Conservation (phyloP, 305 asterid genomes). For the Fraxinus angustifolia region DNA sequence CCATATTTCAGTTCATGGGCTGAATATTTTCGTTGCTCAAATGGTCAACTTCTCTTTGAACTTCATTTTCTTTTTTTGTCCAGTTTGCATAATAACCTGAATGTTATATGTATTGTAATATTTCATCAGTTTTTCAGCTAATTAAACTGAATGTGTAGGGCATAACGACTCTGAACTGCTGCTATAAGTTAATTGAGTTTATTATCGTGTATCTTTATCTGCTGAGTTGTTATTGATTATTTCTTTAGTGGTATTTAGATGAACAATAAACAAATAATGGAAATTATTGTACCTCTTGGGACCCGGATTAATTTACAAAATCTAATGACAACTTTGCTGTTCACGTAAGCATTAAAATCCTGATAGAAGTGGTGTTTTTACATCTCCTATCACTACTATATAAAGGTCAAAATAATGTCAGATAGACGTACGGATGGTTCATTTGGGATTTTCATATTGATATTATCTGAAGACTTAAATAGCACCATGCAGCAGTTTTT, state of each 20-base stretch:
- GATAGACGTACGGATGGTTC: neutral
- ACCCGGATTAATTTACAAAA: neutral
- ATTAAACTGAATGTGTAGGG: neutral
- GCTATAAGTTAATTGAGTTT: neutral
- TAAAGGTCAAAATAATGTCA: neutral
- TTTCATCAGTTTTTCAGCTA: neutral
- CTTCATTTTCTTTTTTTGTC: constrained; percentile 8
- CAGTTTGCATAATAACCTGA: constrained; percentile 1
- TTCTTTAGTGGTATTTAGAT: neutral
- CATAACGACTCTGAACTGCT: neutral
- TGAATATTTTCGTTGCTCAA: constrained; percentile 92
- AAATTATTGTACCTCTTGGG: neutral
- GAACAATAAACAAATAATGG: neutral
- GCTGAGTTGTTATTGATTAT: neutral
- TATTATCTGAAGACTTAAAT: neutral
- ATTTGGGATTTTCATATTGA: neutral
- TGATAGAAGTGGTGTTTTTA: neutral
- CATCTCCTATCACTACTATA: neutral
- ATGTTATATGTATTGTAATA: neutral
- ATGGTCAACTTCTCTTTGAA: constrained; percentile 46
- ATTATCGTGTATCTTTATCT: neutral
- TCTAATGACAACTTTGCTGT: neutral
- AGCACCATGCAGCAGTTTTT: neutral
- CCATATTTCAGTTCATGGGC: constrained; percentile 93
- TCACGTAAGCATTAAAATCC: neutral